phyloP scores from a whole-genome alignment of 768 basidiomycete species.

The Suillus decipiens region DNA sequence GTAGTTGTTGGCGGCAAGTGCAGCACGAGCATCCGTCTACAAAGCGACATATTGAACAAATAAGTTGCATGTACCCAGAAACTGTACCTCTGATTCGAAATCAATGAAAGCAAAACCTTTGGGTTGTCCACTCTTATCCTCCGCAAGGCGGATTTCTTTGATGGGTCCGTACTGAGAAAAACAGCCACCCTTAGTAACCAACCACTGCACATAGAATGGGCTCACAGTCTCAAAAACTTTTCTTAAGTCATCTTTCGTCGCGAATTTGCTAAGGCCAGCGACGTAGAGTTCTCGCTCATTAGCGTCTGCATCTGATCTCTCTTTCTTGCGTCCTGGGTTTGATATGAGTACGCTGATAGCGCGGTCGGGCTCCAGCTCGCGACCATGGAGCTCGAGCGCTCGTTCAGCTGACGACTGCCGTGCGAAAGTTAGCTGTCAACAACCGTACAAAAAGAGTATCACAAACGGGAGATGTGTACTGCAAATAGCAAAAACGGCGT shows the following conservation, averaged over 20 bases:
- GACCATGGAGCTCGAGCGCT: slow-evolving; percentile 79
- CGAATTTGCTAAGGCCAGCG: slow-evolving; percentile 79
- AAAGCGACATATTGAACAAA: slow-evolving; percentile 8
- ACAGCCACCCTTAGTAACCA: slow-evolving; percentile 9
- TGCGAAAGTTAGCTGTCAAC: neutral
- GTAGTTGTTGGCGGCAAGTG: slow-evolving; percentile 79
- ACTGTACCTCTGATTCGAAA: slow-evolving; percentile 73
- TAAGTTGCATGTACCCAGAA: neutral
- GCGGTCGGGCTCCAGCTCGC: slow-evolving; percentile 69
- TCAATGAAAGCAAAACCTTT: slow-evolving; percentile 95
- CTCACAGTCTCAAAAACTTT: slow-evolving; percentile 78
- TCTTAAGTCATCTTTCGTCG: slow-evolving; percentile 74
- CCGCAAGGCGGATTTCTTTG: slow-evolving; percentile 78
- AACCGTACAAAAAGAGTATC: neutral
- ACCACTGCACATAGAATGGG: slow-evolving; percentile 4
- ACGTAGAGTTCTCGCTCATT: slow-evolving; percentile 87
- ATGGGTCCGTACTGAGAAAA: slow-evolving; percentile 71
- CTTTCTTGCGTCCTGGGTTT: slow-evolving; percentile 86
- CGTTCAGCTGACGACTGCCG: slow-evolving; percentile 65
- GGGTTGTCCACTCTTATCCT: slow-evolving; percentile 65
- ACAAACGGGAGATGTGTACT: slow-evolving; percentile 82
- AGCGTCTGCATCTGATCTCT: slow-evolving; percentile 85
- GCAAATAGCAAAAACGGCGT: slow-evolving; percentile 92
- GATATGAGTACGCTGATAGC: slow-evolving; percentile 81
- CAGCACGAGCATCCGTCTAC: slow-evolving; percentile 69